Conservation (phyloP, 2,329 filamentous ascomycete species). For the Aspergillus japonicus region DNA sequence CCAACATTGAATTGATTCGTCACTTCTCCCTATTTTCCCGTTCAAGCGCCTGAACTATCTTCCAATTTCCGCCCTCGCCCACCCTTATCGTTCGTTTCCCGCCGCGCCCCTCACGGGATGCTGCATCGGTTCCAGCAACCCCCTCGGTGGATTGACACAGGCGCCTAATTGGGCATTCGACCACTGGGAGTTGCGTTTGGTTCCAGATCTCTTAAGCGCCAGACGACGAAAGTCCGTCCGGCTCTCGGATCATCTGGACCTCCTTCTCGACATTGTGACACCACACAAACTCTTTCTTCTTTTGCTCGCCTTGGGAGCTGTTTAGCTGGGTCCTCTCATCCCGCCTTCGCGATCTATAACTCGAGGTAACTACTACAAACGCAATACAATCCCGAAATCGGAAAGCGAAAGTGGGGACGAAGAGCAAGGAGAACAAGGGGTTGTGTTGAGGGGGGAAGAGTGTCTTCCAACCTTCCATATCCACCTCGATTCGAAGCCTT, state of each 20-base stretch:
- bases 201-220: constrained; percentile 32
- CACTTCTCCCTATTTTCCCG: constrained; percentile 1
- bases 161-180: constrained; percentile 26
- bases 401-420: constrained; percentile 1
- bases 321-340: neutral
- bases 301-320: neutral
- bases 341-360: constrained; percentile 3
- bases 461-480: constrained; percentile 19
- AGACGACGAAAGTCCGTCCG: constrained; percentile 19
- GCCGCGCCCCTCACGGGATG: constrained; percentile 22
- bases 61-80: constrained; percentile 2
- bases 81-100: constrained; percentile 7
- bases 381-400: constrained; percentile 10
- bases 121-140: constrained; percentile 24
- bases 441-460: constrained; percentile 12
- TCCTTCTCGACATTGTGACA: constrained; percentile 3
- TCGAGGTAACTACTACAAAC: constrained; percentile 27
- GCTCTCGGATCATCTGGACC: constrained; percentile 4
- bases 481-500: constrained; percentile 26
- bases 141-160: constrained; percentile 28
- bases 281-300: neutral
- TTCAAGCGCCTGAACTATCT: constrained; percentile 3
- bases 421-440: constrained; percentile 13
- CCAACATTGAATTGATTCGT: neutral
- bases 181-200: constrained; percentile 25